phyloP scores from a whole-genome alignment of 2,329 filamentous ascomycete genomes.

The Aquanectria penicillioides region DNA sequence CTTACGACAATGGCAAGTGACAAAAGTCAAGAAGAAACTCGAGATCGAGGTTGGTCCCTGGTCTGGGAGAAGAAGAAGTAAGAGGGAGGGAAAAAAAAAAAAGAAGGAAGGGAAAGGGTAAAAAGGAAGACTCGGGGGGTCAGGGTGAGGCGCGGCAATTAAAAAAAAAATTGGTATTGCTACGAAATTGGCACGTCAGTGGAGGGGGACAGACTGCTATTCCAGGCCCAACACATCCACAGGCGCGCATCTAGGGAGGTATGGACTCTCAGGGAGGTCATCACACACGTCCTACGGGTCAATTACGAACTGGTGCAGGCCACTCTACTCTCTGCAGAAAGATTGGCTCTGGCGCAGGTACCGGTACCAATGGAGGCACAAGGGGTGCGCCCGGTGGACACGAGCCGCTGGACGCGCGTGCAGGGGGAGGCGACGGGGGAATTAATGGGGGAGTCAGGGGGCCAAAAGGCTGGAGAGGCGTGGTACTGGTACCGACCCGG shows the following conservation, averaged over 20 bases:
- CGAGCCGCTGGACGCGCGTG: constrained; percentile 37
- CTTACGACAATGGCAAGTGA: constrained; percentile 26
- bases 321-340: no score
- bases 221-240: background rate
- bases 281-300: background rate
- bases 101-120: constrained; percentile 19
- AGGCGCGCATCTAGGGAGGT: constrained; percentile 1
- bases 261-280: constrained; percentile 5
- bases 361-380: constrained; percentile 23
- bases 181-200: constrained; percentile 42
- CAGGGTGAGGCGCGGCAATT: constrained; percentile 45
- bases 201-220: constrained; percentile 21
- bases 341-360: no score
- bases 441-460: constrained; percentile 25
- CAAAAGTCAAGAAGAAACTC: constrained; percentile 36
- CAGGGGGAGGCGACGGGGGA: constrained; percentile 26
- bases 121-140: constrained; percentile 30
- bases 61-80: constrained; percentile 33
- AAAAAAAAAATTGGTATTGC: constrained; percentile 41
- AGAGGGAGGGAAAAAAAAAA: constrained; percentile 25
- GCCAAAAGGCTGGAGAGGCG: background rate
- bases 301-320: constrained; percentile 15
- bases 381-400: constrained; percentile 15
- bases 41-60: constrained; percentile 22
- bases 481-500: constrained; percentile 14